Evolutionary conservation across 495 filamentous ascomycete species (phyloP).

Genomic region (Penicillium paradoxum): DNA sequence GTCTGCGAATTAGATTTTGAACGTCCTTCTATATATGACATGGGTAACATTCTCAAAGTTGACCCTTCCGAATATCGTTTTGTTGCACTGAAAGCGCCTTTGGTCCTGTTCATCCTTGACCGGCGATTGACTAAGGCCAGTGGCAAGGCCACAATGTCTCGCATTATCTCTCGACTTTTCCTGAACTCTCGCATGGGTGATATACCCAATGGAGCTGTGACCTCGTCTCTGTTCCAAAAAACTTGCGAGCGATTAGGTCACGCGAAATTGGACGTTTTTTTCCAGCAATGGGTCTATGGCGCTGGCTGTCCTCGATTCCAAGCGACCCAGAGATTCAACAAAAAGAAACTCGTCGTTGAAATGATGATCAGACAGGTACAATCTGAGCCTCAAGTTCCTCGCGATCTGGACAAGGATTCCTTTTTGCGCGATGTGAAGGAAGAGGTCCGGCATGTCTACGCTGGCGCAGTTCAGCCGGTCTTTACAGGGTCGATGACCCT

Average conservation of each 20-base stretch:
- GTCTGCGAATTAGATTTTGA: conserved; percentile 76
- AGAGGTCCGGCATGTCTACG: conserved; percentile 62
- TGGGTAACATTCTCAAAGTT: conserved; percentile 72
- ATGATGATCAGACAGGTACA: conserved; percentile 86
- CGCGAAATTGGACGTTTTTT: conserved; percentile 78
- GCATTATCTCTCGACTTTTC: conserved; percentile 78
- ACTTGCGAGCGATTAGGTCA: conserved; percentile 84
- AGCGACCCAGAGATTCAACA: conserved; percentile 87
- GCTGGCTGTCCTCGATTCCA: conserved; percentile 83
- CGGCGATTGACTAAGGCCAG: conserved; percentile 81
- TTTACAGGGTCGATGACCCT: conserved; percentile 98
- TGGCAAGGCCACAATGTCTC: conserved; percentile 73
- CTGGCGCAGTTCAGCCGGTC: conserved; percentile 62
- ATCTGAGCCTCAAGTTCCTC: conserved; percentile 43
- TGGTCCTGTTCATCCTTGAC: conserved; percentile 92
- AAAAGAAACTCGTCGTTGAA: conserved; percentile 93
- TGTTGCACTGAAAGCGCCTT: conserved; percentile 82
- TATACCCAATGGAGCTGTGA: conserved; percentile 65
- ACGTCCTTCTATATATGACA: conserved; percentile 74
- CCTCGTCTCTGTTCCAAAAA: conserved; percentile 67
- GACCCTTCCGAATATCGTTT: conserved; percentile 82
- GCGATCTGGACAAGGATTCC: conserved; percentile 55
- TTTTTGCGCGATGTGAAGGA: conserved; percentile 85
- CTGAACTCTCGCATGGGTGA: conserved; percentile 75
- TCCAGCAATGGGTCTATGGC: conserved; percentile 86